Percentiles rank a stretch among this genome's conserved stretches.
phyloP scores from a whole-genome alignment of 148 eudicot genomes.

The Limonium bicolor region DNA sequence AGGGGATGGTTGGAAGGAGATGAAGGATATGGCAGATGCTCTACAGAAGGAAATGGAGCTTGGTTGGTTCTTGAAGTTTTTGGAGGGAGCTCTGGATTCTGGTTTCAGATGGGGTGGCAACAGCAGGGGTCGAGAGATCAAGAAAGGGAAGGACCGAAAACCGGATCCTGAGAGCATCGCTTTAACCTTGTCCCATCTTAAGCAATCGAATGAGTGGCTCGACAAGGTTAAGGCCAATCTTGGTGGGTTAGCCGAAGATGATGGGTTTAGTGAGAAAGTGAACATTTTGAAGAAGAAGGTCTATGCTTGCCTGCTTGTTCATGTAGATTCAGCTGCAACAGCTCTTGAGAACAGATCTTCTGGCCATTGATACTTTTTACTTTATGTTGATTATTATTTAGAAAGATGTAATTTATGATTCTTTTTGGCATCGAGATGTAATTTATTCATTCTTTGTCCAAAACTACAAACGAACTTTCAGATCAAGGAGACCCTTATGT shows the following conservation, averaged over 20 bases:
- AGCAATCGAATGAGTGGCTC: slow-evolving; percentile 51
- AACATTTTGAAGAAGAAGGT: slow-evolving; percentile 44
- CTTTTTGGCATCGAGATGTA: too few species aligned
- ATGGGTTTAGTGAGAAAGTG: slow-evolving; percentile 27
- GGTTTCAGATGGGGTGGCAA: slow-evolving; percentile 22
- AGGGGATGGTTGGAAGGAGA: slow-evolving; percentile 38
- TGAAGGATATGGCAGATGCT: slow-evolving; percentile 26
- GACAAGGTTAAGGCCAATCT: slow-evolving; percentile 18
- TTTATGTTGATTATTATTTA: too few species aligned
- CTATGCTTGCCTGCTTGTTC: slow-evolving; percentile 40
- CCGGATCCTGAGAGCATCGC: slow-evolving; percentile 62
- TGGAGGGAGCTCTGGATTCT: slow-evolving; percentile 55
- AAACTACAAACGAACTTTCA: too few species aligned
- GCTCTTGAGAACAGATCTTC: slow-evolving; percentile 59
- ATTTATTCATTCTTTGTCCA: too few species aligned
- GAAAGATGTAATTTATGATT: too few species aligned
- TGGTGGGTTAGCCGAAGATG: slow-evolving; percentile 3
- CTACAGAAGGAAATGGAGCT: slow-evolving; percentile 36
- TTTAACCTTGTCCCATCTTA: slow-evolving; percentile 59
- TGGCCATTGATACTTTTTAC: too few species aligned
- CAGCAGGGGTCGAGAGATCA: slow-evolving; percentile 9
- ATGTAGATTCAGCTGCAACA: slow-evolving; percentile 76
- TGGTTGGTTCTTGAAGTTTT: slow-evolving; percentile 60
- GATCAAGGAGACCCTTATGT: too few species aligned
- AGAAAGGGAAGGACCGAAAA: slow-evolving; percentile 30